Base-by-base conservation (phyloP, 2,329 filamentous ascomycete species). In the Trichoderma endophyticum region DNA sequence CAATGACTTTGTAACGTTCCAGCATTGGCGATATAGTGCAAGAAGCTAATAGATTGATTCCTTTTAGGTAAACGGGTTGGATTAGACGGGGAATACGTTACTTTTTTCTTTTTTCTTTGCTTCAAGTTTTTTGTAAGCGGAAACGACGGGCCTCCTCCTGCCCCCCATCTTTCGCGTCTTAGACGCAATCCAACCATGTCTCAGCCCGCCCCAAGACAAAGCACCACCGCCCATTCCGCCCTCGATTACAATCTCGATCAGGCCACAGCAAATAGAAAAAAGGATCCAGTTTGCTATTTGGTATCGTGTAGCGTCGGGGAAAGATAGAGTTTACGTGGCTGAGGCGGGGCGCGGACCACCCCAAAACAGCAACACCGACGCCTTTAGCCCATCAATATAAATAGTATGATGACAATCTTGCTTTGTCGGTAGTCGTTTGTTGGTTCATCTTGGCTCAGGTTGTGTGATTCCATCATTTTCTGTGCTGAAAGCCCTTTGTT, bases 281-380 rank as follows among this genome's bases (percentile, higher is more conserved):
- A n/a, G 56, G 39, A 51, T 26, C 57, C 21, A 43, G n/a, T 39
- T 39, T 39, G 36, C 26, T 32, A 2, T 32, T 39, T n/a, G 12
- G 34, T 24, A 28, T 61, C 66, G 12, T 34, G 21, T 26, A 18
- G 57, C 43, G 56, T 18, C 26, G 43, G 54, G 51, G 51, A 18
- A 18, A 57, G 64, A 57, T 67, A 54, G 61, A 48, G 61, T 63
- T 62, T 57, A 21, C 54, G 71, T 70, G 69, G 69, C 61, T 65
- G 34, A 48, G 36, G 67, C 68, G 71, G 70, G 64, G 71, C 24
- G 72, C 72, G 72, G 72, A 73, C 69, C 54, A 57, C 59, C 72
- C 72, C 61, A 73, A 73, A 73, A 43, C 28, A 68, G 72, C 48
- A 73, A 60, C 63, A 60, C 72, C 72, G 72, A 36, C 15, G 30